Conservation (phyloP, 2,329 filamentous ascomycete genomes). For the Cytospora chrysosperma region DNA sequence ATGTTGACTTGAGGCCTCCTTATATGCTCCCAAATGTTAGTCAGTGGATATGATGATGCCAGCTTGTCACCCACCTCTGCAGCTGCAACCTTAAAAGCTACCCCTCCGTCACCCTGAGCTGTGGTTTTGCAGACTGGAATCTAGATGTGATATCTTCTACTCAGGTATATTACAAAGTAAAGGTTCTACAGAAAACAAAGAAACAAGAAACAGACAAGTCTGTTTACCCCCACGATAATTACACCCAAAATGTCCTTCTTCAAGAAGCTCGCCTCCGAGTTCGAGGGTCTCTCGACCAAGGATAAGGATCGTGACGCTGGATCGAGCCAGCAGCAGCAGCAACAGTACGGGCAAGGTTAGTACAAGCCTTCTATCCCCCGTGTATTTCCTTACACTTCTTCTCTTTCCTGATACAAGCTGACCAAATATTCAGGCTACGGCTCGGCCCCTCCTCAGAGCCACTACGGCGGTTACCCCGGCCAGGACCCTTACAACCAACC, state of each 20-base stretch:
- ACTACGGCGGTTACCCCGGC: conserved; percentile 11
- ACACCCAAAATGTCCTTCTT: conserved; percentile 38
- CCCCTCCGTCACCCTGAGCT: conserved; percentile 2
- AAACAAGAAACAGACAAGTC: background rate
- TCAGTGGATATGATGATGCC: background rate
- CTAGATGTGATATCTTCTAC: background rate
- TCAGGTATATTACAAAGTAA: too few relatives aligned
- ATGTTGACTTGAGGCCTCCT: conserved; percentile 18
- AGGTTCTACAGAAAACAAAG: background rate
- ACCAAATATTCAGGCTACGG: conserved; percentile 16
- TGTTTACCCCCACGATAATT: background rate
- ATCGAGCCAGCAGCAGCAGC: conserved; percentile 14
- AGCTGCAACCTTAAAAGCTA: conserved; percentile 15
- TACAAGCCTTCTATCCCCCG: conserved; percentile 1
- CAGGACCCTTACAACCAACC: conserved; percentile 13
- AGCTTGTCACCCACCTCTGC: conserved; percentile 3
- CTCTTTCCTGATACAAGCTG: conserved; percentile 13
- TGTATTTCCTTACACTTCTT: too few relatives aligned
- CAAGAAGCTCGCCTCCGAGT: conserved; percentile 36
- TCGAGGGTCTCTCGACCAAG: conserved; percentile 41
- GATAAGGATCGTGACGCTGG: conserved; percentile 36
- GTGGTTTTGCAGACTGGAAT: conserved; percentile 3
- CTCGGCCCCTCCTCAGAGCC: conserved; percentile 8
- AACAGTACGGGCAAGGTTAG: conserved; percentile 17
- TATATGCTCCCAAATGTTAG: background rate